Evolutionary conservation across 371 early-diverging fungal genomes (phyloP).

Genomic region (Mycotypha africana): DNA sequence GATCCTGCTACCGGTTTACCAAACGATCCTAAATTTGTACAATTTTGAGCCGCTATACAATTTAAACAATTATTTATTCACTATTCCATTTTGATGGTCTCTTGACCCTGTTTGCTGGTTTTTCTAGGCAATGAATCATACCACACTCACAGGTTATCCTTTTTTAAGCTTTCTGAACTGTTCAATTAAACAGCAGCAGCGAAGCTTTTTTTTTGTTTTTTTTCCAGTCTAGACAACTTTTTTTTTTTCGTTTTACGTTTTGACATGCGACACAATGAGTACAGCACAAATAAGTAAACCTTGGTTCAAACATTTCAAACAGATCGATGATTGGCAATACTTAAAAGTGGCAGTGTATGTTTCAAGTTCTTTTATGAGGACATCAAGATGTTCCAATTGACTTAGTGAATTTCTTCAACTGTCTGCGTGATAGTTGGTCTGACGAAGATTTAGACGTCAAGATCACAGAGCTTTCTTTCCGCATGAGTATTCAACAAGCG

Average conservation of each 20-base stretch:
- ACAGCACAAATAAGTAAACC: too few species aligned
- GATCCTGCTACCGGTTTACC: slow-evolving; percentile 78
- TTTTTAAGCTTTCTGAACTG: too few species aligned
- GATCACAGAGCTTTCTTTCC: slow-evolving; percentile 36
- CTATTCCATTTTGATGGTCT: too few species aligned
- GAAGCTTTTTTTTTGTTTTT: too few species aligned
- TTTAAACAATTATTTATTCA: background rate
- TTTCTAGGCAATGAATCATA: too few species aligned
- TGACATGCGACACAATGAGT: background rate
- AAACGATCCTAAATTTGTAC: slow-evolving; percentile 73
- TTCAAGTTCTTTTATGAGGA: too few species aligned
- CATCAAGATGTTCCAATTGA: too few species aligned
- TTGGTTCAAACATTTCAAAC: slow-evolving; percentile 16
- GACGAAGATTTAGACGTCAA: slow-evolving; percentile 19
- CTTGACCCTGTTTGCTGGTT: too few species aligned
- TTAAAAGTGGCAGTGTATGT: slow-evolving; percentile 36
- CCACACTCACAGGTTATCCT: too few species aligned
- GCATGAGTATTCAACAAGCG: slow-evolving; percentile 43
- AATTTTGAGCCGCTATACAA: slow-evolving; percentile 30
- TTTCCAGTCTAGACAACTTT: background rate
- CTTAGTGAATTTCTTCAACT: background rate
- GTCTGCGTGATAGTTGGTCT: slow-evolving; percentile 22
- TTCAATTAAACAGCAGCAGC: background rate
- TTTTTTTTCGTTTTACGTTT: background rate
- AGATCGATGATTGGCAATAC: slow-evolving; percentile 35